Conservation (phyloP, 441 rosid species). For the Gossypium schwendimanii region DNA sequence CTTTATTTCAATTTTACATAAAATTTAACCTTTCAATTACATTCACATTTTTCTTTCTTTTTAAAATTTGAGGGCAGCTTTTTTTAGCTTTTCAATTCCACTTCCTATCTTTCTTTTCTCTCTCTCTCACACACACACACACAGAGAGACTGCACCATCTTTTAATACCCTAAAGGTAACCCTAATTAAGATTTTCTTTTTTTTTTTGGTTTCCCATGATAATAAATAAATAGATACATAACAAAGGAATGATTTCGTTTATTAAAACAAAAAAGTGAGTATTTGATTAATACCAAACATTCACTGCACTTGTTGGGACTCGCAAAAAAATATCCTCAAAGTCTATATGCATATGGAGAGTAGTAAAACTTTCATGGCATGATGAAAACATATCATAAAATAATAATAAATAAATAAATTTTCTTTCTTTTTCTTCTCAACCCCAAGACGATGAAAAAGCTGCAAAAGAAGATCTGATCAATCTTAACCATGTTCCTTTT, state of each 20-base stretch:
- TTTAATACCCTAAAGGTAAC: constrained; percentile 22
- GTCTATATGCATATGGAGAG: constrained; percentile 4
- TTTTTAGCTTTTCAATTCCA: constrained; percentile 29
- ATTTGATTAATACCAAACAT: constrained; percentile 15
- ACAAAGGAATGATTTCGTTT: background rate
- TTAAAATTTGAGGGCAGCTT: constrained; percentile 17
- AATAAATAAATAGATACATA: background rate
- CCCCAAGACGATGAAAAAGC: constrained; percentile 39
- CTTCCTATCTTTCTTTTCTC: constrained; percentile 23
- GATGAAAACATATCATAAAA: constrained; percentile 13
- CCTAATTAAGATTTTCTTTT: constrained; percentile 18
- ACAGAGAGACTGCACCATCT: constrained; percentile 26
- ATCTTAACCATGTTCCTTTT: constrained; percentile 14
- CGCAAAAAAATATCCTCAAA: constrained; percentile 4
- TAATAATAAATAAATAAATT: too few relatives aligned
- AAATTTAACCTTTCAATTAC: background rate
- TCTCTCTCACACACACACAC: background rate
- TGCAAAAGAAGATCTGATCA: constrained; percentile 38
- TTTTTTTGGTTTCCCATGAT: constrained; percentile 14
- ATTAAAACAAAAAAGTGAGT: constrained; percentile 1
- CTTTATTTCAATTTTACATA: too few relatives aligned
- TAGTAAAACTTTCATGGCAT: constrained; percentile 26
- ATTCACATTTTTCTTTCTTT: constrained; percentile 22
- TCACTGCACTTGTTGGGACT: constrained; percentile 25
- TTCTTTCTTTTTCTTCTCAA: background rate